Evolutionary conservation across 73 alveolate species (phyloP).

Genomic region (Tetrahymena malaccensis): DNA sequence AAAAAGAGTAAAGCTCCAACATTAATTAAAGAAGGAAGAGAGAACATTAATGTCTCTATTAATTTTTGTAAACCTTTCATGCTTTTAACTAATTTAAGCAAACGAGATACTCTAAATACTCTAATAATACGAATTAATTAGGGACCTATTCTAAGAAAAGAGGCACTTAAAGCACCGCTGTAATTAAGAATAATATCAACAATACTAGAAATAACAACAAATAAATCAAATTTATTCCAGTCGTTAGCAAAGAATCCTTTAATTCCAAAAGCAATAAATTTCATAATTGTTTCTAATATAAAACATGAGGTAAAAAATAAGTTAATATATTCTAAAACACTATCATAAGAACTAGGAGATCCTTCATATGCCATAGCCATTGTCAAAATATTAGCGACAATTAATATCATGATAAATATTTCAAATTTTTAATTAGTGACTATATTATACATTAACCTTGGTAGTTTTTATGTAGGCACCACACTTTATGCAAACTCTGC

Average conservation of each 20-base stretch:
- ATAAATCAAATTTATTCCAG: conserved; percentile 92
- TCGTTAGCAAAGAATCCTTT: conserved; percentile 68
- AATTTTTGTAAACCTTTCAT: conserved; percentile 71
- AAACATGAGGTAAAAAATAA: conserved; percentile 70
- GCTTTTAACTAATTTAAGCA: conserved; percentile 73
- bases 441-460: conserved; percentile 18
- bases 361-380: conserved; percentile 81
- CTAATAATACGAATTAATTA: conserved; percentile 85
- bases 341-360: conserved; percentile 36
- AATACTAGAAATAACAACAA: conserved; percentile 82
- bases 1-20: conserved; percentile 78
- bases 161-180: conserved; percentile 54
- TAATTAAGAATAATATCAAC: conserved; percentile 66
- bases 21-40: conserved; percentile 83
- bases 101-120: conserved; percentile 79
- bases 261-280: conserved; percentile 74
- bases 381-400: conserved; percentile 64
- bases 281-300: conserved; percentile 70
- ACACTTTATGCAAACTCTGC: conserved; percentile 51
- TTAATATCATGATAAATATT: conserved; percentile 64
- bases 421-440: conserved; percentile 51
- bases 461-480: conserved; percentile 35
- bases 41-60: conserved; percentile 74
- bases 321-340: conserved; percentile 48
- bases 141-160: conserved; percentile 69